phyloP scores from a whole-genome alignment of 1,284 basidiomycete species.

The Ganoderma boninense region DNA sequence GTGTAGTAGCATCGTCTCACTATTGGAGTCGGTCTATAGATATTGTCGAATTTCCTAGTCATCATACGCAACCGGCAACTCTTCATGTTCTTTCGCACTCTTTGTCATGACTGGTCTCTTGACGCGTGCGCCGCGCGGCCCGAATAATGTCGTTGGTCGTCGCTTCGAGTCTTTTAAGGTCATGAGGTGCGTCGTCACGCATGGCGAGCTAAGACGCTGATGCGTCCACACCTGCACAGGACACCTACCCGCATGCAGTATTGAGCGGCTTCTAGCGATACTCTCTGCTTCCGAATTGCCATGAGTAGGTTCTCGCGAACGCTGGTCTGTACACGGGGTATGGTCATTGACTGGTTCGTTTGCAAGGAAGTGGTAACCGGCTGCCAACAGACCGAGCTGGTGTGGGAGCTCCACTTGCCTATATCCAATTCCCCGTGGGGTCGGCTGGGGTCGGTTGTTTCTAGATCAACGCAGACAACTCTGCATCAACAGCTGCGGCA shows the following conservation, averaged over 20 bases:
- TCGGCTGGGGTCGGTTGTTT: too few species aligned
- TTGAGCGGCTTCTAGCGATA: not conserved
- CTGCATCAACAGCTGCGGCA: conserved; percentile 12
- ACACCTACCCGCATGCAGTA: not conserved
- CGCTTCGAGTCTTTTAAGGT: not conserved
- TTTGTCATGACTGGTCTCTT: not conserved
- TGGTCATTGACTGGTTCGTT: not conserved
- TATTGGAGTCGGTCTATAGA: conserved; percentile 30
- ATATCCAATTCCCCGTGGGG: conserved; percentile 9
- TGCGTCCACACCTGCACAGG: not conserved
- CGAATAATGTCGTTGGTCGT: not conserved
- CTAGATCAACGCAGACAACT: not conserved
- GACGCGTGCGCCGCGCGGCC: not conserved
- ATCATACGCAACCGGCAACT: not conserved
- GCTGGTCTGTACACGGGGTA: not conserved
- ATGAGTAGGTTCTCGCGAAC: not conserved
- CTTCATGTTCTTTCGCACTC: conserved; percentile 5
- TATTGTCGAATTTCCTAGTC: conserved; percentile 9
- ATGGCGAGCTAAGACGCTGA: not conserved
- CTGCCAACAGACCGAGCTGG: not conserved
- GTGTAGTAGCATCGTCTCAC: conserved; percentile 28
- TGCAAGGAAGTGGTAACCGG: not conserved
- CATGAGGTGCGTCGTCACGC: not conserved
- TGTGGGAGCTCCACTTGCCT: too few species aligned
- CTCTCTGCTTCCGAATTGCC: too few species aligned